Evolutionary conservation across 768 basidiomycete genomes (phyloP).

Genomic region (Ephemerocybe angulata): DNA sequence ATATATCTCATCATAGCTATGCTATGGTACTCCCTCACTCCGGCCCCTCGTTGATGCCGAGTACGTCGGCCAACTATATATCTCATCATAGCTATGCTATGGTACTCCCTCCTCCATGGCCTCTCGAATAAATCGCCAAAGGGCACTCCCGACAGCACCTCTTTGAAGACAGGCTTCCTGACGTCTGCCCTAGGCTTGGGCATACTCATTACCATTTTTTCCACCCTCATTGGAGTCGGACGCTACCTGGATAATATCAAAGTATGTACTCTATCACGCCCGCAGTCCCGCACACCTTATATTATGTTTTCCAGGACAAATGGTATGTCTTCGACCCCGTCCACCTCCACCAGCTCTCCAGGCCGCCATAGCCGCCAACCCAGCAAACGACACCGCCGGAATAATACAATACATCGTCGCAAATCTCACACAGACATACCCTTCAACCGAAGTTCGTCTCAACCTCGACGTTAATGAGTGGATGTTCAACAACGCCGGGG

Average conservation of each 20-base stretch:
- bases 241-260: conserved; percentile 62
- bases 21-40: no score
- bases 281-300: background rate
- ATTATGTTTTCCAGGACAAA: conserved; percentile 55
- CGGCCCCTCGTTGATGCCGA: no score
- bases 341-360: conserved; percentile 69
- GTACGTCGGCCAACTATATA: no score
- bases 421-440: conserved; percentile 74
- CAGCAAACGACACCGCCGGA: conserved; percentile 59
- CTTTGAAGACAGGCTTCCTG: no score
- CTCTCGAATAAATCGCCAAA: no score
- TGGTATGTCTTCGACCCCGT: conserved; percentile 86
- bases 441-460: conserved; percentile 48
- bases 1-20: no score
- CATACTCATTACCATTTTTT: no score
- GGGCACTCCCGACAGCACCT: no score
- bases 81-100: no score
- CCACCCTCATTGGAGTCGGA: conserved; percentile 38
- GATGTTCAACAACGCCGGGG: conserved; percentile 97
- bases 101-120: no score
- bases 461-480: conserved; percentile 71
- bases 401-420: conserved; percentile 81
- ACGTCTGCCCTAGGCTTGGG: no score
- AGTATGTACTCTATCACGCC: conserved; percentile 31
- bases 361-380: conserved; percentile 64